Conservation (phyloP, 768 basidiomycete genomes). For the Auriscalpium orientale region DNA sequence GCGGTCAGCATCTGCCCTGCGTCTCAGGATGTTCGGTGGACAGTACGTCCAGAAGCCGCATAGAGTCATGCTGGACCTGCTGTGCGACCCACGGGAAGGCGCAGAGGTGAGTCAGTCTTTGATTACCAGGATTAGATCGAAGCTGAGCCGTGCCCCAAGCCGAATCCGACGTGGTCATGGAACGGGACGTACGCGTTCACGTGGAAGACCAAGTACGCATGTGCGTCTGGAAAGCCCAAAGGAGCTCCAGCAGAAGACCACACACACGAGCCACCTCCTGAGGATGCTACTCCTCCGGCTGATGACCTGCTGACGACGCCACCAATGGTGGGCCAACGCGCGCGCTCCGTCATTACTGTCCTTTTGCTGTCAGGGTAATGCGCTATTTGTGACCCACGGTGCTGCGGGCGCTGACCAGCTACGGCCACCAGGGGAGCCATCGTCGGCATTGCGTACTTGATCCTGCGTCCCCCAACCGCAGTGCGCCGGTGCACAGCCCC, state of each 20-base stretch:
- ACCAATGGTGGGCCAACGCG: not conserved
- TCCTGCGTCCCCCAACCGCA: constrained; percentile 1
- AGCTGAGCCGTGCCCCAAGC: not conserved
- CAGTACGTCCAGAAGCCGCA: constrained; percentile 21
- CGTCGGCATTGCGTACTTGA: constrained; percentile 3
- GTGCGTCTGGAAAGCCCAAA: constrained; percentile 6
- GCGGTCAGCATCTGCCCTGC: constrained; percentile 6
- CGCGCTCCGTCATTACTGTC: not conserved
- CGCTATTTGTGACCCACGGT: not conserved
- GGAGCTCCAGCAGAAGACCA: constrained; percentile 1
- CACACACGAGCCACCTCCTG: constrained; percentile 3
- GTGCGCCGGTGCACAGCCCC: constrained; percentile 1
- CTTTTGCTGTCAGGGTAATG: not conserved
- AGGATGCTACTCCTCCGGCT: constrained; percentile 8
- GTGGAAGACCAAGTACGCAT: constrained; percentile 23
- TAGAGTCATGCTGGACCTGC: constrained; percentile 19
- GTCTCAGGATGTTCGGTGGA: constrained; percentile 21
- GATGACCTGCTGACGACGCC: constrained; percentile 4
- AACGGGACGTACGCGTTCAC: constrained; percentile 22
- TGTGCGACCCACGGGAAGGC: constrained; percentile 18
- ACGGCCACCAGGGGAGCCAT: not conserved
- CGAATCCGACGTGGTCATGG: constrained; percentile 14
- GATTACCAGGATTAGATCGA: not conserved
- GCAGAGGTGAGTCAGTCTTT: constrained; percentile 19
- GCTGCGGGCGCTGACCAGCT: no score